A percentile compares a stretch with the other conserved stretches of the same genome.
Conservation (phyloP, 495 filamentous ascomycete species). For the Endocarpon pusillum region DNA sequence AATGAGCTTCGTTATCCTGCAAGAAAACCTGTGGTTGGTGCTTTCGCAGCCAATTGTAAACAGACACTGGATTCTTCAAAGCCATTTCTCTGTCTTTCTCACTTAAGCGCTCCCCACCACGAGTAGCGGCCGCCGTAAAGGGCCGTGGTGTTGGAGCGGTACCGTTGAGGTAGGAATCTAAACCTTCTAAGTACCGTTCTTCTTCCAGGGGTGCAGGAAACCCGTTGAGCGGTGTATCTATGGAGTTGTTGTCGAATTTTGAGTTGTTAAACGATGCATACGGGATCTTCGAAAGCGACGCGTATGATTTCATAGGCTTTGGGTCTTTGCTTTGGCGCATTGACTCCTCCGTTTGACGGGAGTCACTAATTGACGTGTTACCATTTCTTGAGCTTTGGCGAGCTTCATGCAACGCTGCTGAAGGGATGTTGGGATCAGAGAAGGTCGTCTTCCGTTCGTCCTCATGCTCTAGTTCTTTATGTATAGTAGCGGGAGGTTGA, state of each 20-base stretch:
- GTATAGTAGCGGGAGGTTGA: slow-evolving; percentile 23
- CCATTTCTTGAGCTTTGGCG: slow-evolving; percentile 24
- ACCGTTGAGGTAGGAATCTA: too few relatives aligned
- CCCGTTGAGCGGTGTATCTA: too few relatives aligned
- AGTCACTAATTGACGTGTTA: slow-evolving; percentile 20
- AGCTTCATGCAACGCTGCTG: slow-evolving; percentile 27
- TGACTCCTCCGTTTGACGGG: slow-evolving; percentile 23
- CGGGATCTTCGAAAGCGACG: slow-evolving; percentile 16
- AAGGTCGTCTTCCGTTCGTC: slow-evolving; percentile 20
- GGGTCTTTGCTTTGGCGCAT: slow-evolving; percentile 22
- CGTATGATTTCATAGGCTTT: slow-evolving; percentile 21
- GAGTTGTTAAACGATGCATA: too few relatives aligned
- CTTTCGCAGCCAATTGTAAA: slow-evolving; percentile 78
- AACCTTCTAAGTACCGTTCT: too few relatives aligned
- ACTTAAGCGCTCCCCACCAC: too few relatives aligned
- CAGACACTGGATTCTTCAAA: slow-evolving; percentile 63
- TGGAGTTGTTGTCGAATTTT: too few relatives aligned
- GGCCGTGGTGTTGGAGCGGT: slow-evolving; percentile 7
- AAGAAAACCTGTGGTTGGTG: slow-evolving; percentile 72
- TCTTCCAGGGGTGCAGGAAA: too few relatives aligned
- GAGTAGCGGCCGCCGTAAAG: slow-evolving; percentile 7
- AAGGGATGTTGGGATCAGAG: slow-evolving; percentile 22
- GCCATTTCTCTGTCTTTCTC: slow-evolving; percentile 42
- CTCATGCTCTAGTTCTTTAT: slow-evolving; percentile 22
- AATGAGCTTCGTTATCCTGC: slow-evolving; percentile 54